Conservation (phyloP, 2,329 filamentous ascomycete genomes). For the Cladosporium cucumerinum region DNA sequence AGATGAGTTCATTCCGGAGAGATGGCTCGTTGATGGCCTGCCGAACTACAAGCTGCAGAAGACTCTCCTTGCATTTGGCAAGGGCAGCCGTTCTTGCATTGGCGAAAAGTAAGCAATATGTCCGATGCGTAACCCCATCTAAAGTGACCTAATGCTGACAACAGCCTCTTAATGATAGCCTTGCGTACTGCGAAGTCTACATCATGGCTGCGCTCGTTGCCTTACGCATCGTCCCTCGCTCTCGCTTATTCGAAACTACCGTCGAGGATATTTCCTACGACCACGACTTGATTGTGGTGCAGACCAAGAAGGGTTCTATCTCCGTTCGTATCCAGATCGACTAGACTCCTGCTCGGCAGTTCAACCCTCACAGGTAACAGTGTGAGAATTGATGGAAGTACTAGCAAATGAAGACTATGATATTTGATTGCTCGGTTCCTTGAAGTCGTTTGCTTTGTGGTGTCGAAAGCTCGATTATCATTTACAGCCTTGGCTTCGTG, state of each 20-base stretch:
- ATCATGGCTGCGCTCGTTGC: constrained; percentile 17
- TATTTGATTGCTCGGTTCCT: too few relatives aligned
- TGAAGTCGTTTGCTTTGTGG: too few relatives aligned
- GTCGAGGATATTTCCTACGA: constrained; percentile 11
- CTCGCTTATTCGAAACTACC: constrained; percentile 6
- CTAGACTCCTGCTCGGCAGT: not conserved
- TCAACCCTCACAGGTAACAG: not conserved
- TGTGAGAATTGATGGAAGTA: not conserved
- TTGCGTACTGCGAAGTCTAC: constrained; percentile 29
- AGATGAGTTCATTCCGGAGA: constrained; percentile 35
- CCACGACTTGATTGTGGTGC: constrained; percentile 10
- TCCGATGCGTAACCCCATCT: not conserved
- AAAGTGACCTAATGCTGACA: not conserved
- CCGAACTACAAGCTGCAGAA: constrained; percentile 25
- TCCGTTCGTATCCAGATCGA: constrained; percentile 7
- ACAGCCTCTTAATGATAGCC: constrained; percentile 16
- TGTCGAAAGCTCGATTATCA: too few relatives aligned
- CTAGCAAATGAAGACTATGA: not conserved
- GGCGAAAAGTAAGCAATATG: constrained; percentile 23
- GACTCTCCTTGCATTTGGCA: constrained; percentile 35
- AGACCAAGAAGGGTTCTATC: constrained; percentile 13
- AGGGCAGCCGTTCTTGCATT: constrained; percentile 35
- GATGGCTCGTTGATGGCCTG: constrained; percentile 31
- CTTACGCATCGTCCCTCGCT: constrained; percentile 8
- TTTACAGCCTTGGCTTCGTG: too few relatives aligned